Base-by-base conservation (phyloP, 2,329 filamentous ascomycete genomes). In the Colletotrichum coccodes region DNA sequence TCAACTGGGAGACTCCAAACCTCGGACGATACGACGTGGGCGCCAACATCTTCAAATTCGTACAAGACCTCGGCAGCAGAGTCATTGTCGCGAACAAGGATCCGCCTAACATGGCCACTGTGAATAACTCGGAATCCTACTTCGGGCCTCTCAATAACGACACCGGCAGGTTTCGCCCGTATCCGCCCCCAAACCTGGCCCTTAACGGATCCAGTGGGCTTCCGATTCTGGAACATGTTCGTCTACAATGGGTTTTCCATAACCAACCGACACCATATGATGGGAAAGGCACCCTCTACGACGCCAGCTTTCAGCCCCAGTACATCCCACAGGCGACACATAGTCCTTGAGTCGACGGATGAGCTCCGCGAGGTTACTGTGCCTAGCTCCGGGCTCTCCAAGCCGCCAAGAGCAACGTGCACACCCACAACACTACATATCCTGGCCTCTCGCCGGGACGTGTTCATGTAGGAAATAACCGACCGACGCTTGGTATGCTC, bases 121-220 rank as follows among this genome's bases (percentile, higher is more conserved):
- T 81, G 4, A 76, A 83, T 72, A 81, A 81, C 64, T 81, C 79
- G 32, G 71, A 82, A 1, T 84, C 82, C 0, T 86, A 85, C 63
- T 75, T 78, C 0, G 84, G 84, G 0, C 75, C 78, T 1, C 71
- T 84, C 4, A 79, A 83, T 71, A 74, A 77, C 21, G 76, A 83
- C 30, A 71, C 78, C 0, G 63, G 52, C 2, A 78, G 76, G 68
- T 71, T 74, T 21, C 64, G 75, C 6, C 72, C 75, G 1, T 75
- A 82, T 21, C 82, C 84, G 1, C 68, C 78, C 14, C 83, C 83
- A 11, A 86, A 85, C 62, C 64, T 81, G 18, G 75, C 81, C 60
- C 75, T 86, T 6, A 74, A 76, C 5, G 84, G 84, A 6, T 82
- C 83, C 1, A 81, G 83, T 12, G 82, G 82, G 0, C 70, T 78